phyloP scores from a whole-genome alignment of 192 early-diverging fungal genomes.

The Glomus cerebriforme region DNA sequence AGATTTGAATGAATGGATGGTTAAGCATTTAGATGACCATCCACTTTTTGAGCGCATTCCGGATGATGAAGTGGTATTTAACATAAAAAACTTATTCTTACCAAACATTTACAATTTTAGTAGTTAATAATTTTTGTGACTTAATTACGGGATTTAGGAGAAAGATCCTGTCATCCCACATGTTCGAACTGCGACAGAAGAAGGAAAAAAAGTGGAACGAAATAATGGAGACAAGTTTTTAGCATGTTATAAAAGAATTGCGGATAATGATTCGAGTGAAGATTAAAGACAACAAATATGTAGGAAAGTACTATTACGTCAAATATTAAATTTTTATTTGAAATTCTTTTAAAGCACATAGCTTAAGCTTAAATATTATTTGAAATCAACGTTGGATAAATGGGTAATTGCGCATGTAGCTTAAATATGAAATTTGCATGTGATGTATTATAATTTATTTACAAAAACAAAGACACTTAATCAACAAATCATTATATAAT shows the following conservation, averaged over 20 bases:
- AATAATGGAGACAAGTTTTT: constrained; percentile 96
- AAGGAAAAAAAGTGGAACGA: constrained; percentile 96
- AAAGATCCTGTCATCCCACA: constrained; percentile 84
- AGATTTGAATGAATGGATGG: constrained; percentile 95
- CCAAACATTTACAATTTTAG: neutral
- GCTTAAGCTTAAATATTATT: too few species aligned
- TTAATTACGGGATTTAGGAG: constrained; percentile 41
- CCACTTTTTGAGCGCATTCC: constrained; percentile 88
- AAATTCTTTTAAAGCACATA: too few species aligned
- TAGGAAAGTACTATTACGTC: too few species aligned
- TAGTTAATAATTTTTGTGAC: neutral
- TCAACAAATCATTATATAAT: too few species aligned
- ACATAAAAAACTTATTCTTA: neutral
- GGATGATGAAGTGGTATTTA: constrained; percentile 68
- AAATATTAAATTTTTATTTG: too few species aligned
- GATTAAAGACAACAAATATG: neutral
- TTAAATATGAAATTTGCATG: too few species aligned
- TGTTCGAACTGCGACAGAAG: constrained; percentile 91
- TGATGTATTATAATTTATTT: too few species aligned
- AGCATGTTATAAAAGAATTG: constrained; percentile 80
- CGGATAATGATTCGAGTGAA: constrained; percentile 46
- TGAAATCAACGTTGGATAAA: too few species aligned
- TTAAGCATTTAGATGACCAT: constrained; percentile 89
- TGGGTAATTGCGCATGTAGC: too few species aligned
- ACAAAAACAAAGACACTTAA: too few species aligned